Percentiles rank a stretch among this genome's conserved stretches.
Conservation (phyloP, 2,329 filamentous ascomycete species). For the Zymoseptoria tritici region DNA sequence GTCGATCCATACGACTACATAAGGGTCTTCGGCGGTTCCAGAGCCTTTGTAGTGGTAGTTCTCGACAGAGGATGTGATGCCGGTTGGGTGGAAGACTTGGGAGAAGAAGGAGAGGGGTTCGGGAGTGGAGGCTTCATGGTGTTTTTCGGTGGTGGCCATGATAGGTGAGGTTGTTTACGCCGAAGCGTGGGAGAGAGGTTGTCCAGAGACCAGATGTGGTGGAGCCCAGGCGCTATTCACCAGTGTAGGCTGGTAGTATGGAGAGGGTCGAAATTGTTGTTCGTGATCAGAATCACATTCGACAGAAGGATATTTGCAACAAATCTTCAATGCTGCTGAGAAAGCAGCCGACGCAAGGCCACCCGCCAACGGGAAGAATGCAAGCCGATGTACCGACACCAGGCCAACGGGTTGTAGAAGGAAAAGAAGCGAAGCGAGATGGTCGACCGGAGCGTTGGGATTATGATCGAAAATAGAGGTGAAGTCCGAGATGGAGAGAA, state of each 20-base stretch:
- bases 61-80: constrained; percentile 29
- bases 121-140: background rate
- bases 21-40: constrained; percentile 62
- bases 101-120: constrained; percentile 6
- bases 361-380: no score
- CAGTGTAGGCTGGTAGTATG: background rate
- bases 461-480: no score
- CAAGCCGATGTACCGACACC: no score
- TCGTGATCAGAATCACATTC: background rate
- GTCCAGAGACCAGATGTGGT: background rate
- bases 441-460: no score
- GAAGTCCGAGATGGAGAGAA: no score
- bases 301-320: background rate
- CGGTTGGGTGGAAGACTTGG: constrained; percentile 28
- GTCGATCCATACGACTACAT: constrained; percentile 58
- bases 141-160: background rate
- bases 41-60: constrained; percentile 29
- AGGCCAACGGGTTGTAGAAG: no score
- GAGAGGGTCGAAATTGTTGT: background rate
- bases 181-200: background rate
- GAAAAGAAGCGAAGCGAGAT: no score
- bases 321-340: background rate
- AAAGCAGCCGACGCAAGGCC: background rate
- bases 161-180: background rate
- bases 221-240: background rate